A percentile compares a stretch with the other conserved stretches of the same genome.
phyloP scores from a whole-genome alignment of 208 protist species.

The Naegleria fowleri region DNA sequence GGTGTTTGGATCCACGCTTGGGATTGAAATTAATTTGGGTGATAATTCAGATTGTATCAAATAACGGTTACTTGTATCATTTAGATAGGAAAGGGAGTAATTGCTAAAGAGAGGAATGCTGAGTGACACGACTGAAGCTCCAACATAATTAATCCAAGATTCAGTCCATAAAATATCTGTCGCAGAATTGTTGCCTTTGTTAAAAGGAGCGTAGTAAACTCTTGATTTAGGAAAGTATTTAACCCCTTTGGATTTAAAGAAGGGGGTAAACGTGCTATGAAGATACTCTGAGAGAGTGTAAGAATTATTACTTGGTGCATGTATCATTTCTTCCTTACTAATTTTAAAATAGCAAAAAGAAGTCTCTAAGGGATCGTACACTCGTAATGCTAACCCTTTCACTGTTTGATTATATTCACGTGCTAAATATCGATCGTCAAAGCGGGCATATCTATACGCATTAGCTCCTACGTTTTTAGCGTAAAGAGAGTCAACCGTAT shows the following conservation, averaged over 20 bases:
- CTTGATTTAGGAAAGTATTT: background rate
- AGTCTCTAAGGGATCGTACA: background rate
- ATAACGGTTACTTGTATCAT: background rate
- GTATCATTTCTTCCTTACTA: background rate
- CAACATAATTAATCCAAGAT: background rate
- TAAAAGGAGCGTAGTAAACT: background rate
- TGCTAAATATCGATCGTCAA: background rate
- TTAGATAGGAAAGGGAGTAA: background rate
- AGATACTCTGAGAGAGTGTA: background rate
- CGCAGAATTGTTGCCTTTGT: background rate
- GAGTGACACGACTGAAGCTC: background rate
- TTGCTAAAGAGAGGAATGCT: background rate
- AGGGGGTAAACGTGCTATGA: background rate
- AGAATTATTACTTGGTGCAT: background rate
- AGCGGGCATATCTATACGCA: background rate
- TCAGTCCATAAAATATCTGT: background rate
- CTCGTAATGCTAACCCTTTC: background rate
- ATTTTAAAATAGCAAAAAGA: background rate
- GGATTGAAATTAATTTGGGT: background rate
- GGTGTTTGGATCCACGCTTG: background rate
- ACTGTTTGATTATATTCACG: background rate
- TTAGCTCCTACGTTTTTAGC: background rate
- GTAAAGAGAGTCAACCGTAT: background rate
- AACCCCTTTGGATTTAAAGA: no score
- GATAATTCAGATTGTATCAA: background rate